Base-by-base conservation (phyloP, 164 flowering plant genomes). In the Liquidambar formosana region DNA sequence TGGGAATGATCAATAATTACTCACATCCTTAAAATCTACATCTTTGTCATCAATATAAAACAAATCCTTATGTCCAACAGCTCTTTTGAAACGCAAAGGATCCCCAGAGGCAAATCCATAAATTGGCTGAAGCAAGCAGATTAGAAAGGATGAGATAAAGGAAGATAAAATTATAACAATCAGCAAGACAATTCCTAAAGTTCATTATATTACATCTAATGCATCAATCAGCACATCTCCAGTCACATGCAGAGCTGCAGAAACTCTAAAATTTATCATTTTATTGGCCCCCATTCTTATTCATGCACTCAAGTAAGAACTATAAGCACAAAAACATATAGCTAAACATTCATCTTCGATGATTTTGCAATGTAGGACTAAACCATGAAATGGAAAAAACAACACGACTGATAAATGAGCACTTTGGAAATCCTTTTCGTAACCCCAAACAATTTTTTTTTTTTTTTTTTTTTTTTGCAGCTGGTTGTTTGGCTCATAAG, bases 81-180 rank as follows among this genome's bases (percentile, higher is more conserved):
- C 98, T 81, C 84, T 85, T 77, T 84, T 93, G 81, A 93, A 92
- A 67, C 83, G 84, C 82, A 89, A 75, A 15, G 94, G 88, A 75
- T 87, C 92, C 6, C 91, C 86, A 5, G 99, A 91, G 26, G 89
- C 83, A 87, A 91, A 89, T 19, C 99, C 98, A 88, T 96, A 96
- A 41, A 93, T 79, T 51, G 97, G 99, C 96, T 92, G 86, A 59
- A 46, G 57, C 46, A 80, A 65, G 67, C 61, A 68, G 56, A 60
- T 48, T 48, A n/a, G 16, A 61, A 12, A 41, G 16, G 16, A 38
- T 33, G 8, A 49, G n/a, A 16, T 49, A 5, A 49, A 49, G 53
- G 53, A 49, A 49, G 19, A 33, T 51, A n/a, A 43, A 56, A 43
- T 56, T 21, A 18, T 51, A 10, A 18, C 18, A 8, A 53, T 21